Evolutionary conservation across 441 rosid genomes (phyloP), one percentile per base, ranked within the genome.

Genomic region (Arabidopsis hybrid): DNA sequence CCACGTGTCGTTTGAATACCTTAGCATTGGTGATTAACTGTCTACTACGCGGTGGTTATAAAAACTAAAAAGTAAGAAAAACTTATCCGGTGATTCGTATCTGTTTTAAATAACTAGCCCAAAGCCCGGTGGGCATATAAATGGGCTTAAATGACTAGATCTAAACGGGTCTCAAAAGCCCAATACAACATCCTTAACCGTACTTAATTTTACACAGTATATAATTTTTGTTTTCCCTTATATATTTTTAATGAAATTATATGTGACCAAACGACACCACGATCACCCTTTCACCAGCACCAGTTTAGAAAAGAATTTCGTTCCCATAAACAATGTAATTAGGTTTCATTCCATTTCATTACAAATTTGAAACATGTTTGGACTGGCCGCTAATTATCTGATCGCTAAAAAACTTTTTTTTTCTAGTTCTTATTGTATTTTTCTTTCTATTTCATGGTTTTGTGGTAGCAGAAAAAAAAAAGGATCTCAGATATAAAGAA

Each of bases 21-120:
- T 16, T 3, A 7, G 3, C 34, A 11, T 62, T 49, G 71, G 55
- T 76, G 55, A 16, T 39, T 71, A 55, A 76, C 71, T 39, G 66
- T 53, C 14, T 36, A 36, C 60, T 52, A 46, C 60, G 79, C 50
- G 79, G 74, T 56, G 9, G 13, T 36, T 69, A 43, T 57, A 35
- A 31, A 31, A 31, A 31, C 32, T 31, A 57, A 51, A 73, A 58
- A 9, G 45, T 29, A 61, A 60, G 68, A 39, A 70, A 47, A 47
- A 49, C 17, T 13, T 59, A 59, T 10, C 9, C 5, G 9, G 1
- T 18, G 55, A 11, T 17, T 50, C 31, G 31, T 17, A 18, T 1
- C 11, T 50, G 29, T 50, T 49, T 31, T 31, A 31, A 31, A 31
- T 31, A 31, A 31, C 14, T 7, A 31, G 5, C 1, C 52, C 52